Base-by-base conservation (phyloP, 2,329 filamentous ascomycete genomes). In the Trichoderma asperellum region DNA sequence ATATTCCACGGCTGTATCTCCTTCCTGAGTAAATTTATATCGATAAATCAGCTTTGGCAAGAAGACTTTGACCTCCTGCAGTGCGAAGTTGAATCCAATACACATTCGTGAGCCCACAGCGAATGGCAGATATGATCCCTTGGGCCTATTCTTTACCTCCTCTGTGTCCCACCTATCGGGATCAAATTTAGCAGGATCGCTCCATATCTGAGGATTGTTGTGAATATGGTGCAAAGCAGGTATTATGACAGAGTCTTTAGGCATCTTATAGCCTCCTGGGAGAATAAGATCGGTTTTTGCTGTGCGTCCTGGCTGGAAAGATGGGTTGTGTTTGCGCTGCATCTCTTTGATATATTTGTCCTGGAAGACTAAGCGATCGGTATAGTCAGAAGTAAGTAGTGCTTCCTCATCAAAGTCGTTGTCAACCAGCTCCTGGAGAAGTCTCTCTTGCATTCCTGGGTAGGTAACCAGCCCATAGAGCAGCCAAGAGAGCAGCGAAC, bases 51-150 rank as follows among this genome's bases (percentile, higher is more conserved):
- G 77, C 79, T 89, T 86, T 1, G 83, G 80, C 71, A 90, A 49
- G 73, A 88, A 84, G 4, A 88, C 81, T 79, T 89, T 89, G 70
- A 89, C 81, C 76, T 90, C 87, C 70, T 85, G 83, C 7, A 90
- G 78, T 0, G 87, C 88, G 75, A 90, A 89, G 77, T 89, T 90
- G 82, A 89, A 89, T 0, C 88, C 88, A 68, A 90, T 86, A 71
- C 88, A 90, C 78, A 83, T 84, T 1, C 88, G 80, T 0, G 81
- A 84, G 0, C 88, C 88, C 0, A 83, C 79, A 0, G 84, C 87
- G 71, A 90, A 91, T 0, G 88, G 88, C 4, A 86, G 79, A 73
- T 89, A 90, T 0, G 84, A 79, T 1, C 81, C 83, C 35, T 82
- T 81, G 57, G 84, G 85, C 2, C 82, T 75, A 72, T 81, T 82